Conservation (phyloP, 73 alveolate species). For the Paramecium octaurelia region DNA sequence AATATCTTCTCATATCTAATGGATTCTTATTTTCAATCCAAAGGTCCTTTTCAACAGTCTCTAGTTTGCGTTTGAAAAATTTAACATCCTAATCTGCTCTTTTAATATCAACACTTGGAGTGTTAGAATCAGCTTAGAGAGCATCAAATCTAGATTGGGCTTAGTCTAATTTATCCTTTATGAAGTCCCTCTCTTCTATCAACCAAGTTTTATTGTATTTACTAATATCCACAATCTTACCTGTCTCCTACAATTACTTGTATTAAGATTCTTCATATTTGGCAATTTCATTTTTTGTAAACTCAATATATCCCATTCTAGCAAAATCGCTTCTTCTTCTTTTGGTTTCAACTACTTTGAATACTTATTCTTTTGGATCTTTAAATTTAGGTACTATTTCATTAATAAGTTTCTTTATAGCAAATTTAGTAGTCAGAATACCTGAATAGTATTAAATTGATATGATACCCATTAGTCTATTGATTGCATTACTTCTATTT, state of each 20-base stretch:
- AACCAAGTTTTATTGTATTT: background rate
- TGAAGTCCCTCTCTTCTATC: background rate
- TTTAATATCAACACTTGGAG: background rate
- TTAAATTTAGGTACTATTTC: slow-evolving; percentile 37
- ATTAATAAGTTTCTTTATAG: background rate
- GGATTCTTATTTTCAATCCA: slow-evolving; percentile 32
- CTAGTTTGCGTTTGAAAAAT: background rate
- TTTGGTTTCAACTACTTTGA: background rate
- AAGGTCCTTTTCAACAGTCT: background rate
- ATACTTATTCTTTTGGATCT: background rate
- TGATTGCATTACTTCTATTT: background rate
- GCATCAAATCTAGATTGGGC: slow-evolving; percentile 9
- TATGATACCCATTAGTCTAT: background rate
- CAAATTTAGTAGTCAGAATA: background rate
- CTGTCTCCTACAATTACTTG: background rate
- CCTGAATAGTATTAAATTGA: background rate
- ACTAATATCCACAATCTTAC: background rate
- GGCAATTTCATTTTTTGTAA: background rate
- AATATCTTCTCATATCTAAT: slow-evolving; percentile 22
- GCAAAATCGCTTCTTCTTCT: slow-evolving; percentile 28
- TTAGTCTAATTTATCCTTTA: background rate
- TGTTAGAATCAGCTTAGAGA: background rate
- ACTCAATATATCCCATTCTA: slow-evolving; percentile 16
- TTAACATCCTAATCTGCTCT: slow-evolving; percentile 10
- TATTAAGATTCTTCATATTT: background rate